Conservation (phyloP, 2,329 filamentous ascomycete genomes). For the Conoideocrella luteorostrata region DNA sequence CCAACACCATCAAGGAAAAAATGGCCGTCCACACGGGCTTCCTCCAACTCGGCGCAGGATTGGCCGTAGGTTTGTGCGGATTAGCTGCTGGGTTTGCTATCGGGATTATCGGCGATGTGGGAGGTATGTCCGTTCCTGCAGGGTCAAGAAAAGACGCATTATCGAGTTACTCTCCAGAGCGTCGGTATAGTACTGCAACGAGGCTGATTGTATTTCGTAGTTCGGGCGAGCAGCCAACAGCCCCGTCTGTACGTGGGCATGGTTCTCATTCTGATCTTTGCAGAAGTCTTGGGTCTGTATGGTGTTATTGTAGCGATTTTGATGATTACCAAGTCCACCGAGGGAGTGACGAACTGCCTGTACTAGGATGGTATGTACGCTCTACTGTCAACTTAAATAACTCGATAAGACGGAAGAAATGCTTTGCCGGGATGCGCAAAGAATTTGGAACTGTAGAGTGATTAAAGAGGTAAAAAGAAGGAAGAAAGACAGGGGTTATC, state of each 20-base stretch:
- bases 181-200: no score
- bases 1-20: slow-evolving; percentile 31
- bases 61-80: slow-evolving; percentile 37
- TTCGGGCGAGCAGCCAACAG: slow-evolving; percentile 40
- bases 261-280: slow-evolving; percentile 43
- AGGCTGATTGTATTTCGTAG: no score
- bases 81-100: slow-evolving; percentile 40
- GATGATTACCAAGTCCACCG: slow-evolving; percentile 37
- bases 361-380: no score
- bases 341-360: slow-evolving; percentile 33
- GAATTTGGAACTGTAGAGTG: no score
- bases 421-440: no score
- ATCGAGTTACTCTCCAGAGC: no score
- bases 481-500: slow-evolving; percentile 1
- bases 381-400: no score
- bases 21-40: slow-evolving; percentile 38
- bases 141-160: no score
- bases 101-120: slow-evolving; percentile 39
- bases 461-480: slow-evolving; percentile 25
- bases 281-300: slow-evolving; percentile 38
- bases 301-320: slow-evolving; percentile 42
- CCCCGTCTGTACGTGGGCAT: slow-evolving; percentile 41
- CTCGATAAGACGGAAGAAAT: no score
- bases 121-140: no score
- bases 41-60: slow-evolving; percentile 36